Percentiles rank a stretch among this genome's conserved stretches.
phyloP scores from a whole-genome alignment of 139 green algal species.

The Micromonas commoda region DNA sequence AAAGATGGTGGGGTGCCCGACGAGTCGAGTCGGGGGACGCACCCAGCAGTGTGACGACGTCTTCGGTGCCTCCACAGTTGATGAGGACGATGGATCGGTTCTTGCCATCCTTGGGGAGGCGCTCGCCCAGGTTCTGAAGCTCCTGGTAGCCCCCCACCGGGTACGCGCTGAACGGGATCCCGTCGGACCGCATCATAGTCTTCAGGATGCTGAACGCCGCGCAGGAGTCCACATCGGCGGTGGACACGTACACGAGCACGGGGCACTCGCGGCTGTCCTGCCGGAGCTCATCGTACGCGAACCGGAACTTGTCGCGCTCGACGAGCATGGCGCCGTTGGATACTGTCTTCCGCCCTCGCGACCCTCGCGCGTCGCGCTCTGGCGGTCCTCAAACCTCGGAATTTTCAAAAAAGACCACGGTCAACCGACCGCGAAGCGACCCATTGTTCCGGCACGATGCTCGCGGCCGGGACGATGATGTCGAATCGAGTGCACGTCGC shows the following conservation, averaged over 20 bases:
- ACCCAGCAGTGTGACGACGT: background rate
- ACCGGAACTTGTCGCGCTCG: slow-evolving; percentile 5
- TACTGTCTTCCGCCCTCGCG: background rate
- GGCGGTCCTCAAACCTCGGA: background rate
- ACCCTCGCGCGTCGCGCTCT: background rate
- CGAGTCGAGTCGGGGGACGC: background rate
- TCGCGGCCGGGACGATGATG: too few species aligned
- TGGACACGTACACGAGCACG: slow-evolving; percentile 51
- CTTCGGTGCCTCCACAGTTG: slow-evolving; percentile 66
- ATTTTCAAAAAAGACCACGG: too few species aligned
- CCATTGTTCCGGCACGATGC: too few species aligned
- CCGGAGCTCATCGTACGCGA: slow-evolving; percentile 4
- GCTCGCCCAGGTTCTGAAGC: slow-evolving; percentile 24
- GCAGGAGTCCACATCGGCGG: slow-evolving; percentile 58
- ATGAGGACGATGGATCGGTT: slow-evolving; percentile 64
- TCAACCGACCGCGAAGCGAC: too few species aligned
- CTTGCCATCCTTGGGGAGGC: slow-evolving; percentile 26
- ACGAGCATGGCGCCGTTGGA: too few species aligned
- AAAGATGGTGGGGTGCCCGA: too few species aligned
- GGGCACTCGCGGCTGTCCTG: background rate
- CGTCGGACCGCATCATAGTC: slow-evolving; percentile 38
- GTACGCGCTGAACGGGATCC: slow-evolving; percentile 38
- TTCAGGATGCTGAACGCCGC: slow-evolving; percentile 56
- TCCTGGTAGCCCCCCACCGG: slow-evolving; percentile 52
- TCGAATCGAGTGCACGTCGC: too few species aligned